These are phyloP conservation scores for Colletotrichum sp. DNA, from an alignment of 2,329 filamentous ascomycete species.

Conservation along the genomic window DNA sequence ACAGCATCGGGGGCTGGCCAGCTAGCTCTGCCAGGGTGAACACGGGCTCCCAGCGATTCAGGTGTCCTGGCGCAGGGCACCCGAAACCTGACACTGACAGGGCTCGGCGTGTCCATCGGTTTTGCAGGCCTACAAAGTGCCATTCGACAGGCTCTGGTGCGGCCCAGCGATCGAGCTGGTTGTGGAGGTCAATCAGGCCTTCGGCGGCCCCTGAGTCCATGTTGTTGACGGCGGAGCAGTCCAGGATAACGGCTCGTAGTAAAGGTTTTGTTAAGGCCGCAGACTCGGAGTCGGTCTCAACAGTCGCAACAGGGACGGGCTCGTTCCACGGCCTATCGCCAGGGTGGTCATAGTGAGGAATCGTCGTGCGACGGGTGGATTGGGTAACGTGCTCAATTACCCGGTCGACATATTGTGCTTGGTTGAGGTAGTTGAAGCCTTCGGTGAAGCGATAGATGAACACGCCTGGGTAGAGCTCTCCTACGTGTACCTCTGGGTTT, in stretches of 20 bases:
- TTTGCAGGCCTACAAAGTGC: constrained; percentile 59
- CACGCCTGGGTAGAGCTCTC: constrained; percentile 56
- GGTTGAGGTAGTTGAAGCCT: constrained; percentile 63
- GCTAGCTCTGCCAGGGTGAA: constrained; percentile 26
- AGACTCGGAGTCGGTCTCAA: neutral
- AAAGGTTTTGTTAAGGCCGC: constrained; percentile 33
- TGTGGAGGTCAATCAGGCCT: constrained; percentile 59
- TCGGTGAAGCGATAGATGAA: constrained; percentile 62
- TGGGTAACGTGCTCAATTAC: constrained; percentile 48
- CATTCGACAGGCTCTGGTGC: constrained; percentile 51
- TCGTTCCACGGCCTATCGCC: constrained; percentile 61
- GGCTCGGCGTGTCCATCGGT: constrained; percentile 62
- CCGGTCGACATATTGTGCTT: constrained; percentile 54
- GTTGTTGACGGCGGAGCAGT: constrained; percentile 61
- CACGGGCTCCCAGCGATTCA: constrained; percentile 9
- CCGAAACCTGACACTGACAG: constrained; percentile 63
- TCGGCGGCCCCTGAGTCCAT: constrained; percentile 64
- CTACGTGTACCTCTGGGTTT: constrained; percentile 51
- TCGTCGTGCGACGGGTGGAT: constrained; percentile 41
- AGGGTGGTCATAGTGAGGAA: constrained; percentile 5
- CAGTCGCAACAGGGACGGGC: constrained; percentile 35
- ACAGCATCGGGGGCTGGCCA: neutral
- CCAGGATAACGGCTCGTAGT: constrained; percentile 60
- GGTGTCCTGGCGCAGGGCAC: constrained; percentile 29
- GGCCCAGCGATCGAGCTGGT: constrained; percentile 59